Evolutionary conservation across 305 asterid genomes (phyloP).

Genomic region (Fraxinus albicans): DNA sequence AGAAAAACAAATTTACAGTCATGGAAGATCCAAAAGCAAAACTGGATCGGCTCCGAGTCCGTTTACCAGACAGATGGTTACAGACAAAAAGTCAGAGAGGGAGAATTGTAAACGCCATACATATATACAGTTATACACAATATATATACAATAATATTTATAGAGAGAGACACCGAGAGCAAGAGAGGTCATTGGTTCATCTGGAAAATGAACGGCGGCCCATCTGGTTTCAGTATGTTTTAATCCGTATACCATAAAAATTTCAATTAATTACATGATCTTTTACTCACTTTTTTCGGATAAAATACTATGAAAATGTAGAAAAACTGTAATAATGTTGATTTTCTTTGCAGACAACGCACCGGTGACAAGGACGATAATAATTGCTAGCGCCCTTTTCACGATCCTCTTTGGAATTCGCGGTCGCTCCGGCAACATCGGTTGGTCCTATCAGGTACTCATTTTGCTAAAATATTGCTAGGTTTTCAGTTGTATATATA

Average conservation of each 20-base stretch:
- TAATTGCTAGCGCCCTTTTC: constrained; percentile 77
- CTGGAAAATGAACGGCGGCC: constrained; percentile 96
- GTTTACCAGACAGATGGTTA: constrained; percentile 13
- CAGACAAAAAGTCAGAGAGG: constrained; percentile 19
- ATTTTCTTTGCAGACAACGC: constrained; percentile 64
- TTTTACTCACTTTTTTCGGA: not conserved
- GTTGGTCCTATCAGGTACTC: constrained; percentile 80
- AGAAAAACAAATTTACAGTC: no score
- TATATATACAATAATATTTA: constrained; percentile 12
- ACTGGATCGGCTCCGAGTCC: constrained; percentile 27
- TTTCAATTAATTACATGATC: not conserved
- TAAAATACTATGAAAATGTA: not conserved
- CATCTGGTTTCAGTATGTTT: constrained; percentile 92
- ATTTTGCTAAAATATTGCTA: not conserved
- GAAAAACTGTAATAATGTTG: not conserved
- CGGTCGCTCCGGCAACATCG: constrained; percentile 65
- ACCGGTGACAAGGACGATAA: constrained; percentile 74
- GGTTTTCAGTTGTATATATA: not conserved
- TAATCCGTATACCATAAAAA: not conserved
- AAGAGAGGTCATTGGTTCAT: constrained; percentile 48
- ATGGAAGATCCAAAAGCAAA: not conserved
- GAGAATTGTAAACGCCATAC: not conserved
- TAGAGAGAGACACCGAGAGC: not conserved
- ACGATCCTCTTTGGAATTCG: constrained; percentile 85
- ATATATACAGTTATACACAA: constrained; percentile 3